Conservation (phyloP, 129 eudicot genomes). For the Flaveria ramosissima region DNA sequence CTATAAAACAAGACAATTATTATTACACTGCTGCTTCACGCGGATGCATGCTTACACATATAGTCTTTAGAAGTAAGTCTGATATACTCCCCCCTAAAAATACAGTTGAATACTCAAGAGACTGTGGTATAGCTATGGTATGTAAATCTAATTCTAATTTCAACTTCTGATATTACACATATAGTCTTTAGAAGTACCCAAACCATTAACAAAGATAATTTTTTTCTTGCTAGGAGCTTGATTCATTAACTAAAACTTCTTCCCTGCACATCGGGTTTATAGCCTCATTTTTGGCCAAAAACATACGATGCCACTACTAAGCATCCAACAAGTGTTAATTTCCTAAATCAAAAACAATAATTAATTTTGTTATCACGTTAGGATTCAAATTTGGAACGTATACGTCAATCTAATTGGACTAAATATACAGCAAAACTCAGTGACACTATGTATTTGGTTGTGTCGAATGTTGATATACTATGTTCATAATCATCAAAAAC, state of each 20-base stretch:
- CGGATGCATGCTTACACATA: background rate
- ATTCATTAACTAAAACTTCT: background rate
- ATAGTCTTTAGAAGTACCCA: background rate
- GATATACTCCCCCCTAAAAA: background rate
- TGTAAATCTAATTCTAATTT: constrained; percentile 11
- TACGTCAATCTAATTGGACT: constrained; percentile 9
- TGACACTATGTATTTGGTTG: background rate
- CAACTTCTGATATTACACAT: constrained; percentile 5
- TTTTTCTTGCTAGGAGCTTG: background rate
- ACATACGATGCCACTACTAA: background rate
- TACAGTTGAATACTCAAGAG: background rate
- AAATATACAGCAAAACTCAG: background rate
- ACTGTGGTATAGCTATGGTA: background rate
- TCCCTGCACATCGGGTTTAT: background rate
- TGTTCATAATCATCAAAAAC: background rate
- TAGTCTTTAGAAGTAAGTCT: background rate
- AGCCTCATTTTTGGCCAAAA: background rate
- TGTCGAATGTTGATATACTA: background rate
- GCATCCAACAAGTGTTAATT: background rate
- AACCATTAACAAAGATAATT: background rate
- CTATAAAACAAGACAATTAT: constrained; percentile 17
- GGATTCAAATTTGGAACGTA: background rate
- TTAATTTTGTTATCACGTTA: background rate
- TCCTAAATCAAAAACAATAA: background rate
- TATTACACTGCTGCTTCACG: background rate